Evolutionary conservation across 805 yeast species (phyloP), one percentile per base, ranked within the genome.

Genomic region (Nakazawaea anatomiae): DNA sequence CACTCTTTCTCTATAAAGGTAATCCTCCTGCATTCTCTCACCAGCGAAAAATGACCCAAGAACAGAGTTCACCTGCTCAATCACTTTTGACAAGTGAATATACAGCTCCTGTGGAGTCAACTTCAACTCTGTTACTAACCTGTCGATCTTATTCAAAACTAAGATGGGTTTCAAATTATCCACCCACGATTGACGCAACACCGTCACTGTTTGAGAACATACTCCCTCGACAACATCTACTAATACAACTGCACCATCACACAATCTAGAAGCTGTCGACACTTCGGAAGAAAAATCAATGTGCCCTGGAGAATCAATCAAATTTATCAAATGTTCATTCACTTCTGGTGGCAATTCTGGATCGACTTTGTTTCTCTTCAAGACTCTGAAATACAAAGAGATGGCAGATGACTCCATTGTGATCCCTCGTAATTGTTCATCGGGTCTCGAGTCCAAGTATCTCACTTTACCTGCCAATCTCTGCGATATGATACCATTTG

Each of bases 291-390:
- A 86, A 65, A 94, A 94, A 68, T 94, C 99, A 53, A 94, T 89
- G 61, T 94, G 99, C n/a, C 99, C 99, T 0, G 99, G 99, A 0
- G 98, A 92, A 67, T 94, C 99, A 52, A 94, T 92, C 59, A 94
- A 76, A 63, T 94, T 94, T 62, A 94, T 85, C 50, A 94, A 70
- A 67, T 88, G 87, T 61, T 94, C 97, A 41, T 80, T 80, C 39
- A 85, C 77, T n/a, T 69, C 52, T 9, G 72, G 70, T n/a, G 50
- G 50, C 29, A 41, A 38, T 18, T 52, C 49, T n/a, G 51, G 52
- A 34, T 52, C 53, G 7, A 55, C 59, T 50, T 69, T 70, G 54
- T 72, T 75, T 48, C 68, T 64, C 52, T 73, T 65, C 54, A 84
- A 69, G 4, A 89, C 83, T 61, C 85, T 82, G 69, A 92, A 94